Base-by-base conservation (phyloP, 306 rosid genomes). In the Castanea crenata region DNA sequence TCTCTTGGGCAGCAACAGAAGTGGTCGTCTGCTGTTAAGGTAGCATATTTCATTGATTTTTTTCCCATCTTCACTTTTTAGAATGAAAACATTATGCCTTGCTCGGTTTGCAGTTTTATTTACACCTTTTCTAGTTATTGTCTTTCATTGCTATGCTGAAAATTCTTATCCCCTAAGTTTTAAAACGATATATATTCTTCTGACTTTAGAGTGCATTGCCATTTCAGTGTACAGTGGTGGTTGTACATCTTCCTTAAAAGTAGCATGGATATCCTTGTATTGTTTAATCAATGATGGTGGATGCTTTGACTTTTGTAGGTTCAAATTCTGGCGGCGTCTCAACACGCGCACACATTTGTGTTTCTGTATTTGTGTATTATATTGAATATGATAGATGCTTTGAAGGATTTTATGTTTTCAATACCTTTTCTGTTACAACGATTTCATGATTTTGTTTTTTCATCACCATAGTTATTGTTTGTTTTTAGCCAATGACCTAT, bases 1-100 rank as follows among this genome's bases (percentile, higher is more conserved):
- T 84, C 93, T 52, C 90, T 95, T 67, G 83, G 65, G 68, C 89
- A 85, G 82, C 97, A 93, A 79, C 90, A 89, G 86, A 92, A 81
- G 81, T 89, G 96, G 97, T 95, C 99, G 64, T 93, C 98, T 79
- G 94, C 99, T 79, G 98, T 89, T 49, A 95, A 93, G 98, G 99
- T 95, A 83, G 69, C 67, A 41, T 35, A 55, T 63, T 83, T 32
- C 35, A 4, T 68, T 6, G 74, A 78, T 74, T 68, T 21, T 67
- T 34, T 34, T 68, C 35, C 11, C 52, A 35, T 68, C 72, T 68
- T 68, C 27, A 14, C 25, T 35, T 68, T 12, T 18, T 68, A 13
- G 6, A 35, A 34, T 35, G 23, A 25, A 68, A 32, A 68, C n/a
- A 19, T 18, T 68, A n/a, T 34, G 49, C 19, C 23, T 23, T 2